Evolutionary conservation across 768 basidiomycete genomes (phyloP).

Genomic region (Rhodotorula toruloides): DNA sequence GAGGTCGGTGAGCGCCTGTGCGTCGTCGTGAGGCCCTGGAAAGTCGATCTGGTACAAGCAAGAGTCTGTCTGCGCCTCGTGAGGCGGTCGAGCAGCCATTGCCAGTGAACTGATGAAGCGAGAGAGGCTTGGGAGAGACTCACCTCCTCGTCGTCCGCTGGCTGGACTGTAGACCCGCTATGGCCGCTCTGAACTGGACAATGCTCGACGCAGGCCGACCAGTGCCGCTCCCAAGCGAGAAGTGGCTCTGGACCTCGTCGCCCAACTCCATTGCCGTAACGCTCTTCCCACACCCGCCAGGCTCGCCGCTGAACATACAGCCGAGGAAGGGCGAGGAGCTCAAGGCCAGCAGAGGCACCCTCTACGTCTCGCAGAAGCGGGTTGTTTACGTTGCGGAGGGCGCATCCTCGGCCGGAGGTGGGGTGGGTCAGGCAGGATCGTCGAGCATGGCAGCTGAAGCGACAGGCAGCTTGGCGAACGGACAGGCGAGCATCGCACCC

Average conservation of each 20-base stretch:
- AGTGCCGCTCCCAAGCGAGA: conserved; percentile 23
- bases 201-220: conserved; percentile 3
- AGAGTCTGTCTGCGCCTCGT: not conserved
- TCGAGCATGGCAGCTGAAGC: not conserved
- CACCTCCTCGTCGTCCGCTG: not conserved
- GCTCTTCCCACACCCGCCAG: conserved; percentile 8
- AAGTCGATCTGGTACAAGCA: conserved; percentile 10
- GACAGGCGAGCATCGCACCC: conserved; percentile 1
- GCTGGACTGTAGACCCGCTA: not conserved
- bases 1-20: not conserved
- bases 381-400: conserved; percentile 24
- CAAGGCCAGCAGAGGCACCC: not conserved
- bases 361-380: conserved; percentile 21
- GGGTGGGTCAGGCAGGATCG: not conserved
- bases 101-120: not conserved
- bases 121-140: not conserved
- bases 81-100: not conserved
- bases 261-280: conserved; percentile 4
- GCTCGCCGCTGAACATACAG: not conserved
- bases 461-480: not conserved
- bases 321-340: not conserved
- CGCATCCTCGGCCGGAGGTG: not conserved
- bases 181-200: conserved; percentile 27
- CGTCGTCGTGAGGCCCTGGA: not conserved
- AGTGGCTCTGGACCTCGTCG: conserved; percentile 9